Evolutionary conservation across 768 basidiomycete genomes (phyloP), one percentile per base, ranked within the genome.

Genomic region (Leccinum olivaceopallidum): DNA sequence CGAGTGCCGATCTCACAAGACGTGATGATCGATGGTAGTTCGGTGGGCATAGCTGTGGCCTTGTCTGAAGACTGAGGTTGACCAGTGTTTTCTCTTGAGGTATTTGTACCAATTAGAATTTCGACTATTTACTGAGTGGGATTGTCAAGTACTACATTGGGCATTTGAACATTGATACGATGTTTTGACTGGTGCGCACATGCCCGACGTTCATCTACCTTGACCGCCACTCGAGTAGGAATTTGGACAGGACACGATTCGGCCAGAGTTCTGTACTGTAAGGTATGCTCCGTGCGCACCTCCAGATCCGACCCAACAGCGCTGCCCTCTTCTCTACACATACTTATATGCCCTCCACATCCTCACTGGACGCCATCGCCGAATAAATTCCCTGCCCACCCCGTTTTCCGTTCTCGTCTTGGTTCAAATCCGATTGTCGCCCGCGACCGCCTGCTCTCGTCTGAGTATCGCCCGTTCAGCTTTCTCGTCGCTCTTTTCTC

Each of bases 1-100:
- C 12, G 49, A 32, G 48, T 65, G 64, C 34, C 59, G 24, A 28
- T 22, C 47, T 44, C 47, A 26, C 42, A 36, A 49, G 58, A 18
- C 13, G 51, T 50, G 20, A 5, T 26, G 8, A 50, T 16, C 14
- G 22, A 50, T 24, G 24, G 48, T 16, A 50, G 26, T 14, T 48
- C 13, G 22, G n/a, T 4, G 42, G 7, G 13, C 22, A 24, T 24
- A 13, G 47, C 20, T 24, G 22, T 6, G 10, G 22, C 20, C 9
- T 48, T 48, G 47, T 13, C 13, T 9, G 22, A 48, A 22, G 30
- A 30, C 30, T 30, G 47, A 30, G 30, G 30, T 48, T n/a, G 39
- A 42, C 16, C 30, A 30, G 30, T 22, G 47, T 13, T 39, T 39
- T 39, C 37, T 39, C 30, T 30, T 30, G 30, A 30, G 30, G 30